Evolutionary conservation across 805 yeast genomes (phyloP).

Genomic region (Zygosaccharomyces gambellarensis): DNA sequence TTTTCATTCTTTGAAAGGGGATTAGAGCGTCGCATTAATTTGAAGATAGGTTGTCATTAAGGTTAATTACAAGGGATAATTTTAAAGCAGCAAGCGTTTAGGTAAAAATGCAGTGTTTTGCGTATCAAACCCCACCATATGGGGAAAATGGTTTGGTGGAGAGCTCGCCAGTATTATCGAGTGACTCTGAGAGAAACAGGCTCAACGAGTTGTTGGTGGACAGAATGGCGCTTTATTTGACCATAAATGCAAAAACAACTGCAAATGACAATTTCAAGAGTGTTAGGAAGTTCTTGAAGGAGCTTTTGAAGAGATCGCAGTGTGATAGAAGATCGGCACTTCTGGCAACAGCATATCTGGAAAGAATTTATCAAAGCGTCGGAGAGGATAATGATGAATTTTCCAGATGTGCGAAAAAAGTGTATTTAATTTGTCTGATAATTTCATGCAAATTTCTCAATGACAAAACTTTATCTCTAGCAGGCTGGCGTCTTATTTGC

Average conservation of each 20-base stretch:
- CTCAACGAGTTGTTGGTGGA: slow-evolving; percentile 9
- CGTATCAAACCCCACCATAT: slow-evolving; percentile 16
- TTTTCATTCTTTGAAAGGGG: neutral
- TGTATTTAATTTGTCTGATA: slow-evolving; percentile 20
- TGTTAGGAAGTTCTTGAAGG: slow-evolving; percentile 14
- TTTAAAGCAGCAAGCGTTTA: neutral
- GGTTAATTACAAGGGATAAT: neutral
- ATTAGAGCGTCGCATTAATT: neutral
- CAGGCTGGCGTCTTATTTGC: slow-evolving; percentile 21
- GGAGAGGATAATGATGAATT: slow-evolving; percentile 17
- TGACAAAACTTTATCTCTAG: slow-evolving; percentile 21
- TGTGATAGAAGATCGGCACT: slow-evolving; percentile 16
- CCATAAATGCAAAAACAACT: slow-evolving; percentile 13
- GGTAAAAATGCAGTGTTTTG: slow-evolving; percentile 7
- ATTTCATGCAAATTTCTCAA: slow-evolving; percentile 23
- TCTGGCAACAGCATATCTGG: slow-evolving; percentile 17
- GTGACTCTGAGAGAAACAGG: neutral
- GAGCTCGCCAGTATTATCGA: neutral
- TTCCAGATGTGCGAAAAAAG: slow-evolving; percentile 20
- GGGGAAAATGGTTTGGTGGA: neutral
- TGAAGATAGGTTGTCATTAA: neutral
- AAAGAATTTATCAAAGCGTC: slow-evolving; percentile 11
- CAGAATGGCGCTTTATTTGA: slow-evolving; percentile 17
- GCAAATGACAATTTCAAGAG: neutral
- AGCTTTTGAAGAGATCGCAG: slow-evolving; percentile 20